Percentiles rank a stretch among this genome's conserved stretches.
Evolutionary conservation across 2,329 filamentous ascomycete genomes (phyloP).

Genomic region (Colletotrichum sp.): DNA sequence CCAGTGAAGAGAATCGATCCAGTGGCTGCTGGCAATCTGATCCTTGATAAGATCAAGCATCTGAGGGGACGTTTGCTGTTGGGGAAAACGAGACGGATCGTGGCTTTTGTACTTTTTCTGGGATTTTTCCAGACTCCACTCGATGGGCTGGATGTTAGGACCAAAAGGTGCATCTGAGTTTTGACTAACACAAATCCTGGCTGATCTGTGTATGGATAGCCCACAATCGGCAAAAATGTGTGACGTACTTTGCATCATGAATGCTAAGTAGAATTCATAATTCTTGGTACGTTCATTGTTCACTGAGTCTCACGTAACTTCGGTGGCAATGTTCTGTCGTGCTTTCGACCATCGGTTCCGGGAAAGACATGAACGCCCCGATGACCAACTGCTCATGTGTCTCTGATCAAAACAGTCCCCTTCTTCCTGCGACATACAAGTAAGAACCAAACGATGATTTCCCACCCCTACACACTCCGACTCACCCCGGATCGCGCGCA

Average conservation of each 20-base stretch:
- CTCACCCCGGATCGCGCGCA: background rate
- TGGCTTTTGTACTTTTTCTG: background rate
- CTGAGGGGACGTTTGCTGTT: background rate
- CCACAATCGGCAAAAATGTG: background rate
- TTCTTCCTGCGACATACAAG: background rate
- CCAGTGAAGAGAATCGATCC: background rate
- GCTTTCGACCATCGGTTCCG: background rate
- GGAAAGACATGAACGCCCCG: background rate
- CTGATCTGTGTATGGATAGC: background rate
- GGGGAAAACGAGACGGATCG: background rate
- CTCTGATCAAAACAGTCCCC: background rate
- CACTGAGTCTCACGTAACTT: too few relatives aligned
- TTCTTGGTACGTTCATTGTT: too few relatives aligned
- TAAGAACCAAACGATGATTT: background rate
- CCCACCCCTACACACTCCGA: too few relatives aligned
- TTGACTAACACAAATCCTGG: background rate
- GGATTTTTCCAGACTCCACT: background rate
- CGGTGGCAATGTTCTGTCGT: background rate
- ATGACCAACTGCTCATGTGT: background rate
- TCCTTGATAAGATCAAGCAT: background rate
- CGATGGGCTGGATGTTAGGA: background rate
- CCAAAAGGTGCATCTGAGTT: background rate
- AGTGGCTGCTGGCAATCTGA: background rate
- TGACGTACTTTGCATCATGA: background rate
- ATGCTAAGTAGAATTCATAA: background rate